A percentile compares a stretch with the other conserved stretches of the same genome.
These are phyloP conservation scores for Artemisia annua DNA, from an alignment of 129 eudicot genomes.

Conservation along the genomic window DNA sequence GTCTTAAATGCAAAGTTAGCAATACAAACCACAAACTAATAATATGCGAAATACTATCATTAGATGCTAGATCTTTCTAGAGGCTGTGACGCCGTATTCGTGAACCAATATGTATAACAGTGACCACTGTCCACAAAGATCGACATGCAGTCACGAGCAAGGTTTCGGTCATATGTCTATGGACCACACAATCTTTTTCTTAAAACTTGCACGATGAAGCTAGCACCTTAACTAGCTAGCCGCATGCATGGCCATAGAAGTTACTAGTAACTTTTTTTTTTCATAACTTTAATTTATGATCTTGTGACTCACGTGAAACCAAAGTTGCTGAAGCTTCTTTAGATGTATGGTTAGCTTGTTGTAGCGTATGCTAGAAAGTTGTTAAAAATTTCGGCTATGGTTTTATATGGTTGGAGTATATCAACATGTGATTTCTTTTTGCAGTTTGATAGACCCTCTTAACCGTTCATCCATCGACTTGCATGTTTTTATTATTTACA, in stretches of 20 bases:
- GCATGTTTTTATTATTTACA: background rate
- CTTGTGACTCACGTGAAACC: slow-evolving; percentile 39
- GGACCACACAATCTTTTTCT: slow-evolving; percentile 21
- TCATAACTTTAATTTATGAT: slow-evolving; percentile 17
- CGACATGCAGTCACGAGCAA: slow-evolving; percentile 16
- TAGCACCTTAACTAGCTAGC: background rate
- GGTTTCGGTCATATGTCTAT: background rate
- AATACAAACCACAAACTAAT: slow-evolving; percentile 11
- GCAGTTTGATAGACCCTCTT: slow-evolving; percentile 21
- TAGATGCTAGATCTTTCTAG: slow-evolving; percentile 10
- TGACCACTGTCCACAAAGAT: slow-evolving; percentile 22
- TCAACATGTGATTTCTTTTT: slow-evolving; percentile 43
- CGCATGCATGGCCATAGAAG: slow-evolving; percentile 17
- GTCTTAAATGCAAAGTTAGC: slow-evolving; percentile 2
- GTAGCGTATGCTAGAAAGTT: slow-evolving; percentile 13
- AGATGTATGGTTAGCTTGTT: slow-evolving; percentile 14
- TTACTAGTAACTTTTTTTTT: slow-evolving; percentile 19
- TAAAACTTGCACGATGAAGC: background rate
- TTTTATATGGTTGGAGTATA: slow-evolving; percentile 38
- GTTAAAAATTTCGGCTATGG: slow-evolving; percentile 15
- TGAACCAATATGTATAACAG: slow-evolving; percentile 20
- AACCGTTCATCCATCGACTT: slow-evolving; percentile 7
- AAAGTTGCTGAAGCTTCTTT: slow-evolving; percentile 23
- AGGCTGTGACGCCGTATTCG: slow-evolving; percentile 30
- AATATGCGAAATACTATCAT: background rate